These are phyloP conservation scores for Handroanthus guayacan DNA, from an alignment of 257 asterid genomes.

Conservation along the genomic window DNA sequence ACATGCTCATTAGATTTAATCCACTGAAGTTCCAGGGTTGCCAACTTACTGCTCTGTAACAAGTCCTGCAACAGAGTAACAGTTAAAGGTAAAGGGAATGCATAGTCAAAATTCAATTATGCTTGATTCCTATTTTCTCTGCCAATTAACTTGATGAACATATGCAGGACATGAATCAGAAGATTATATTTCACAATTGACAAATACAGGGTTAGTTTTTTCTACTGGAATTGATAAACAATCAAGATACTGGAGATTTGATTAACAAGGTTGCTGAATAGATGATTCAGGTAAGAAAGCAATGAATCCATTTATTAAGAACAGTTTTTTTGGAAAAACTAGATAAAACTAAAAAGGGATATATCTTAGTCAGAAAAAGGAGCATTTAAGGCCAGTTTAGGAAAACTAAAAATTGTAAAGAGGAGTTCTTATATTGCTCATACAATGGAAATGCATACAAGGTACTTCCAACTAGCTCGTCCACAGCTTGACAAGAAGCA, in stretches of 20 bases:
- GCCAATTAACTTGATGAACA: slow-evolving; percentile 3
- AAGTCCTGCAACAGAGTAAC: slow-evolving; percentile 64
- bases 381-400: background rate
- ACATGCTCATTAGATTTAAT: slow-evolving; percentile 86
- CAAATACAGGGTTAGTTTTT: background rate
- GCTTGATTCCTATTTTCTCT: background rate
- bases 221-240: slow-evolving; percentile 24
- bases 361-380: background rate
- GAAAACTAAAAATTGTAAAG: background rate
- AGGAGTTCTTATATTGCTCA: background rate
- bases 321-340: slow-evolving; percentile 11
- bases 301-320: background rate
- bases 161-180: slow-evolving; percentile 17
- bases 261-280: background rate
- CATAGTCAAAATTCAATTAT: slow-evolving; percentile 6
- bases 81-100: slow-evolving; percentile 22
- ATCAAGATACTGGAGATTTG: background rate
- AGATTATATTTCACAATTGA: slow-evolving; percentile 18
- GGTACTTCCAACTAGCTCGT: slow-evolving; percentile 21
- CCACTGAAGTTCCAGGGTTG: slow-evolving; percentile 82
- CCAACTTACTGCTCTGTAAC: slow-evolving; percentile 68
- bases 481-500: slow-evolving; percentile 2
- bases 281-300: slow-evolving; percentile 6
- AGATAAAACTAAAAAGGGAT: slow-evolving; percentile 14
- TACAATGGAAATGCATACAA: background rate